Evolutionary conservation across 352 stramenopile genomes (phyloP).

Genomic region (Globisporangium lucens): DNA sequence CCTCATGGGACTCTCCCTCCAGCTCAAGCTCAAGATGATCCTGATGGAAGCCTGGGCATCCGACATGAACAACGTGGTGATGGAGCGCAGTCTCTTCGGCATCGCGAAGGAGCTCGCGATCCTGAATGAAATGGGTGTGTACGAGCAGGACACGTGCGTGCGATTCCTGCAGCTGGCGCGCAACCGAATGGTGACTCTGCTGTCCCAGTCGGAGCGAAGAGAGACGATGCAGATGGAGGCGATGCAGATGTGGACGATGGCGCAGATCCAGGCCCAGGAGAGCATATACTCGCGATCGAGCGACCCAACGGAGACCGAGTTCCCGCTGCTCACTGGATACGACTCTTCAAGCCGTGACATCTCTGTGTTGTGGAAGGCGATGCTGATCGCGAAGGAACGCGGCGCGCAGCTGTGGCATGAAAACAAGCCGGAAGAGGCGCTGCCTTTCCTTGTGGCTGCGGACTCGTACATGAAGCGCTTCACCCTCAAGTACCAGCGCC

Average conservation of each 20-base stretch:
- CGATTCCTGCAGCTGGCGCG: slow-evolving; percentile 73
- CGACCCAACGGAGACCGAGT: slow-evolving; percentile 47
- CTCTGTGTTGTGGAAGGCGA: slow-evolving; percentile 78
- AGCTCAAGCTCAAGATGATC: slow-evolving; percentile 86
- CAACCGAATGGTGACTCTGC: slow-evolving; percentile 56
- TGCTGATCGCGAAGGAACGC: slow-evolving; percentile 72
- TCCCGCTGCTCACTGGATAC: slow-evolving; percentile 60
- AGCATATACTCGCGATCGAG: slow-evolving; percentile 34
- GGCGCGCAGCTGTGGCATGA: slow-evolving; percentile 84
- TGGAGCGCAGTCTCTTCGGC: slow-evolving; percentile 79
- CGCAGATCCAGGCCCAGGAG: slow-evolving; percentile 63
- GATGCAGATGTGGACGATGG: slow-evolving; percentile 75
- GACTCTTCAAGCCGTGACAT: slow-evolving; percentile 67
- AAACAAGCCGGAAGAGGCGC: slow-evolving; percentile 79
- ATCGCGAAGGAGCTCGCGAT: slow-evolving; percentile 82
- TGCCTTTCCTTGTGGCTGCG: slow-evolving; percentile 73
- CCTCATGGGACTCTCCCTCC: slow-evolving; percentile 74
- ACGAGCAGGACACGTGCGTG: slow-evolving; percentile 72
- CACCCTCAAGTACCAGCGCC: slow-evolving; percentile 82
- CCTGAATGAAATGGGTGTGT: slow-evolving; percentile 70
- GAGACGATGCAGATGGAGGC: slow-evolving; percentile 67
- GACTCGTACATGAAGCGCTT: slow-evolving; percentile 90
- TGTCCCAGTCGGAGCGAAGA: slow-evolving; percentile 54
- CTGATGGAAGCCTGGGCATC: slow-evolving; percentile 78
- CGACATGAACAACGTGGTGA: slow-evolving; percentile 86